Conservation (phyloP, 2,329 filamentous ascomycete species). For the Thielaviopsis musarum region DNA sequence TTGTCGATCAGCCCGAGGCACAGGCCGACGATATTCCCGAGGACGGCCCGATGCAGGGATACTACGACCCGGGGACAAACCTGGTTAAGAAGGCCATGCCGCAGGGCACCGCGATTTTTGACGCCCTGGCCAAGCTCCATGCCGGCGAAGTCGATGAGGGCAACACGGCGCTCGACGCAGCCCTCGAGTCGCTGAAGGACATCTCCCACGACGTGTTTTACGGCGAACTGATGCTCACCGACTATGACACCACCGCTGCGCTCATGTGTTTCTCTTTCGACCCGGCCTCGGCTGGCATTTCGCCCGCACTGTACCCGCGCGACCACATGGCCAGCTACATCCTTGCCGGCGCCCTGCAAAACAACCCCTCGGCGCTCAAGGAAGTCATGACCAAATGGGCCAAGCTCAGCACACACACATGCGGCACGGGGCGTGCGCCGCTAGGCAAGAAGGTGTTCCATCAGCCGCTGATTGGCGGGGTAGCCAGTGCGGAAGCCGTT, state of each 20-base stretch:
- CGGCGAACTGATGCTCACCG: conserved; percentile 43
- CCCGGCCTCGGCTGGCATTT: conserved; percentile 14
- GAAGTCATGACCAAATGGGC: conserved; percentile 34
- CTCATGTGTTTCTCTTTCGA: conserved; percentile 38
- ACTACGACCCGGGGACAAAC: conserved; percentile 26
- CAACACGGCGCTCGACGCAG: conserved; percentile 26
- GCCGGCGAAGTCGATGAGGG: conserved; percentile 24
- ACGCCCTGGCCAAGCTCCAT: conserved; percentile 29
- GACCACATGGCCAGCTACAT: conserved; percentile 39
- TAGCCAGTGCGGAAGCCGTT: background rate
- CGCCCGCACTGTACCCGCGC: conserved; percentile 18
- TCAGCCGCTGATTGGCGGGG: background rate
- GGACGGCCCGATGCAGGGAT: conserved; percentile 27
- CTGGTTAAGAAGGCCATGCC: conserved; percentile 8
- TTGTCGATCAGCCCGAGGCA: conserved; percentile 32
- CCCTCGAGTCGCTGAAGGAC: conserved; percentile 42
- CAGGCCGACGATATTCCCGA: conserved; percentile 23
- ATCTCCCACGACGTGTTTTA: conserved; percentile 55
- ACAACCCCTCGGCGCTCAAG: conserved; percentile 44
- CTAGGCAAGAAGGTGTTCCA: conserved; percentile 6
- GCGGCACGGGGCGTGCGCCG: conserved; percentile 17
- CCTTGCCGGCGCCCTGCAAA: conserved; percentile 41
- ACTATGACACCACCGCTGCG: conserved; percentile 33
- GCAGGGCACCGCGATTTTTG: conserved; percentile 23
- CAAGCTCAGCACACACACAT: conserved; percentile 23